phyloP scores from a whole-genome alignment of 2,329 filamentous ascomycete genomes.

The Trichoderma harzianum region DNA sequence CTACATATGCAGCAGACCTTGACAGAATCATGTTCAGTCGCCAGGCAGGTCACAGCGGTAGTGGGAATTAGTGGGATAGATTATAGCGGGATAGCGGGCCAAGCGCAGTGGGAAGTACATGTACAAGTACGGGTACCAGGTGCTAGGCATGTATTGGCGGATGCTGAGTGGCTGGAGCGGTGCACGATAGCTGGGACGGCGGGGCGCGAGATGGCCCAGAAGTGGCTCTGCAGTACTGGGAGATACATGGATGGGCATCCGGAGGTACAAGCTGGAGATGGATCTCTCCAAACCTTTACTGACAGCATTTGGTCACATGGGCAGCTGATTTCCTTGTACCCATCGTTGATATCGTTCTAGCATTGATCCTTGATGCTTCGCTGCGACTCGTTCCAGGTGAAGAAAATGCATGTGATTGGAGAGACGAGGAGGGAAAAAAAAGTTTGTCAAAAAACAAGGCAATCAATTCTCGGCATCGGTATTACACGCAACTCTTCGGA shows the following conservation, averaged over 20 bases:
- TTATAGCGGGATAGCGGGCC: neutral
- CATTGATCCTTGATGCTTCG: neutral
- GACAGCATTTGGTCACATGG: neutral
- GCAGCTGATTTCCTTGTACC: neutral
- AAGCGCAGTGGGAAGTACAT: neutral
- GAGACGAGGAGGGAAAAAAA: neutral
- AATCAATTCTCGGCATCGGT: neutral
- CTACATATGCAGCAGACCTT: neutral
- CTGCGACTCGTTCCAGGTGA: neutral
- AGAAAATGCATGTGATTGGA: neutral
- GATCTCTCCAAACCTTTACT: neutral
- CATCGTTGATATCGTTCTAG: neutral
- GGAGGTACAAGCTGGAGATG: neutral
- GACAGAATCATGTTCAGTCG: neutral
- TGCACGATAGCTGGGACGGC: neutral
- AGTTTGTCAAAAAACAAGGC: neutral
- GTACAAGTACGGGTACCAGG: neutral
- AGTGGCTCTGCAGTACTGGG: neutral
- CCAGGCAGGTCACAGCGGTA: slow-evolving; percentile 12
- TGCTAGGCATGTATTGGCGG: neutral
- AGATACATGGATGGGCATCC: neutral
- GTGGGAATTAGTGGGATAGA: slow-evolving; percentile 5
- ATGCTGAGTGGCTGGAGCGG: slow-evolving; percentile 1
- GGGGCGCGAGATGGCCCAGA: neutral
- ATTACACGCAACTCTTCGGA: neutral